Conservation (phyloP, 768 basidiomycete genomes). For the Pleurotus sapidus region DNA sequence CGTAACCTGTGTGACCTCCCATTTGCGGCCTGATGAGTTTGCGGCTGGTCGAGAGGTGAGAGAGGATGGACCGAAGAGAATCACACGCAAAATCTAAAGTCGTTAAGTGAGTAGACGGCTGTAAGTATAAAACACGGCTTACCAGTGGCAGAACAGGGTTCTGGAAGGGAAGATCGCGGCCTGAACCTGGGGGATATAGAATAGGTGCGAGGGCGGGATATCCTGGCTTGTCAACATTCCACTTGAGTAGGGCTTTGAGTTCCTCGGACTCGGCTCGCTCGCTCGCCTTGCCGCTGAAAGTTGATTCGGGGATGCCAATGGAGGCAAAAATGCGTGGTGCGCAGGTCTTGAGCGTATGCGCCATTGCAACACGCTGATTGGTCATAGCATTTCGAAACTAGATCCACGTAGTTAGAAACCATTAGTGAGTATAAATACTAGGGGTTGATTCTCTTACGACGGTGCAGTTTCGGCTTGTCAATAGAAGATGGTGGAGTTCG, state of each 20-base stretch:
- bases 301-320: neutral
- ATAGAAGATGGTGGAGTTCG: neutral
- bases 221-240: neutral
- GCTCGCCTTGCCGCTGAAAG: neutral
- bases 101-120: neutral
- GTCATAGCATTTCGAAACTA: neutral
- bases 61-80: too few species aligned
- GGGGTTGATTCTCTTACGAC: neutral
- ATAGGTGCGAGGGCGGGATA: neutral
- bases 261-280: neutral
- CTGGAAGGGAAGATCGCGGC: neutral
- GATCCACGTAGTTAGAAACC: neutral
- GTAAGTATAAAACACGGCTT: neutral
- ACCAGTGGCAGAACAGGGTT: neutral
- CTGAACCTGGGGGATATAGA: neutral
- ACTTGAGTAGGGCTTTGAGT: neutral
- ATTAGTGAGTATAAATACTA: neutral
- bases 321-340: neutral
- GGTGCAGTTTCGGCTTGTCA: neutral
- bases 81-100: too few species aligned
- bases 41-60: neutral
- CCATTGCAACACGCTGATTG: neutral
- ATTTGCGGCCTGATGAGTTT: neutral
- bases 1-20: neutral
- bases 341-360: neutral